Conservation (phyloP, 2,329 filamentous ascomycete species). For the Bipolaris bicolor region DNA sequence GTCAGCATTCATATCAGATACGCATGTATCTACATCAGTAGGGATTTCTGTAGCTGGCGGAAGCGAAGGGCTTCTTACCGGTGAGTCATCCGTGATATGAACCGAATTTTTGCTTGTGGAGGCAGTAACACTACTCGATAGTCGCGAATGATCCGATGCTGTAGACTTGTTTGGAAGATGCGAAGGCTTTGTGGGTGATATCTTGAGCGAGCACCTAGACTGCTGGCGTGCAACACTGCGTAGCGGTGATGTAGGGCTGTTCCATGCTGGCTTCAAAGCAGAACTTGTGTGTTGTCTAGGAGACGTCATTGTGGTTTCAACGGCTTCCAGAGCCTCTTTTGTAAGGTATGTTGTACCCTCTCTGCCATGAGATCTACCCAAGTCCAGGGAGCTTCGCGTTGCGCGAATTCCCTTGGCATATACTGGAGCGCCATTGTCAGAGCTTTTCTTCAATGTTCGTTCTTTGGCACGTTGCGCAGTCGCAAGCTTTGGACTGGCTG, state of each 20-base stretch:
- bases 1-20: slow-evolving; percentile 23
- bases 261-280: slow-evolving; percentile 26
- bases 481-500: slow-evolving; percentile 22
- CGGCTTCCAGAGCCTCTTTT: slow-evolving; percentile 33
- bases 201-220: slow-evolving; percentile 20
- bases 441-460: slow-evolving; percentile 26
- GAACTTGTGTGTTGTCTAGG: slow-evolving; percentile 15
- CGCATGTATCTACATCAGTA: slow-evolving; percentile 10
- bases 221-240: slow-evolving; percentile 18
- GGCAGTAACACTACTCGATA: slow-evolving; percentile 25
- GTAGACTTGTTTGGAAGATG: slow-evolving; percentile 4
- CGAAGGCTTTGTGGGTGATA: slow-evolving; percentile 25
- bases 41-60: slow-evolving; percentile 21
- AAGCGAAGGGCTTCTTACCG: slow-evolving; percentile 41
- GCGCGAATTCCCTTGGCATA: slow-evolving; percentile 26
- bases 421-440: slow-evolving; percentile 17
- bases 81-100: slow-evolving; percentile 32
- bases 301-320: slow-evolving; percentile 29
- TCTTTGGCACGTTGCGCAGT: slow-evolving; percentile 34
- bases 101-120: slow-evolving; percentile 30
- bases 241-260: slow-evolving; percentile 28
- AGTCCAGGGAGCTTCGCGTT: slow-evolving; percentile 26
- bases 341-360: slow-evolving; percentile 34
- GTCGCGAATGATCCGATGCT: slow-evolving; percentile 13
- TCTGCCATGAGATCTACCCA: slow-evolving; percentile 15